phyloP scores from a whole-genome alignment of 2,329 filamentous ascomycete species.

The Ceratocystiopsis brevicomis region DNA sequence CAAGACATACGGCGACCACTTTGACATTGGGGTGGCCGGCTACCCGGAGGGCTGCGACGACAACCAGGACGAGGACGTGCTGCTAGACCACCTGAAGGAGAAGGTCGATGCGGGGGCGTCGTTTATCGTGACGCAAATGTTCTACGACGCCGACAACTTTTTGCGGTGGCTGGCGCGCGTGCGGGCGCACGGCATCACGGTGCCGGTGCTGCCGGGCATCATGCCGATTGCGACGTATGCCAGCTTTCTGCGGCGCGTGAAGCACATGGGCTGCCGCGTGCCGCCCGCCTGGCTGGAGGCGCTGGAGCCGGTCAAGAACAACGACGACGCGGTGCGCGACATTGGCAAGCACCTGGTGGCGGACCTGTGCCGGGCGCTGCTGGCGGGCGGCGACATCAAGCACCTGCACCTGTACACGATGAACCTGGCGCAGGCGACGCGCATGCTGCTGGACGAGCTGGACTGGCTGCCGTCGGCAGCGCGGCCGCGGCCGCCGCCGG shows the following conservation, averaged over 20 bases:
- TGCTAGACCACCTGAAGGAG: conserved; percentile 87
- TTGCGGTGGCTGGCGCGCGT: conserved; percentile 77
- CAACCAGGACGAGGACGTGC: conserved; percentile 63
- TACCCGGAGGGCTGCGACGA: conserved; percentile 95
- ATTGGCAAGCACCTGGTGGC: conserved; percentile 75
- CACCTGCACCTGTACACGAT: conserved; percentile 98
- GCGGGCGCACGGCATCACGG: conserved; percentile 60
- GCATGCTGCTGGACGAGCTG: conserved; percentile 84
- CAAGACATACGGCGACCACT: conserved; percentile 65
- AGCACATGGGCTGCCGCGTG: conserved; percentile 75
- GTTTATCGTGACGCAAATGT: conserved; percentile 98
- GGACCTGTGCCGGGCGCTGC: conserved; percentile 72
- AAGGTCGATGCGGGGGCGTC: conserved; percentile 88
- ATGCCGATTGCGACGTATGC: conserved; percentile 95
- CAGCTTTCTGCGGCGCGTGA: conserved; percentile 74
- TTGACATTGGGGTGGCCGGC: conserved; percentile 91
- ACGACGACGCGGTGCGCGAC: conserved; percentile 80
- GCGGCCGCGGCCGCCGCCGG: conserved; percentile 56
- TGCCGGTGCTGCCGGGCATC: conserved; percentile 59
- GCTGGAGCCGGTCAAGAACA: conserved; percentile 88
- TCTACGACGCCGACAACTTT: conserved; percentile 95
- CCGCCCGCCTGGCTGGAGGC: conserved; percentile 64
- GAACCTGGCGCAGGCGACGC: conserved; percentile 89
- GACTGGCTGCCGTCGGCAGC: conserved; percentile 59
- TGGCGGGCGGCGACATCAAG: conserved; percentile 55